Percentiles rank a stretch among this genome's conserved stretches.
phyloP scores from a whole-genome alignment of 495 filamentous ascomycete genomes.

The Chaetomidium leptoderma region DNA sequence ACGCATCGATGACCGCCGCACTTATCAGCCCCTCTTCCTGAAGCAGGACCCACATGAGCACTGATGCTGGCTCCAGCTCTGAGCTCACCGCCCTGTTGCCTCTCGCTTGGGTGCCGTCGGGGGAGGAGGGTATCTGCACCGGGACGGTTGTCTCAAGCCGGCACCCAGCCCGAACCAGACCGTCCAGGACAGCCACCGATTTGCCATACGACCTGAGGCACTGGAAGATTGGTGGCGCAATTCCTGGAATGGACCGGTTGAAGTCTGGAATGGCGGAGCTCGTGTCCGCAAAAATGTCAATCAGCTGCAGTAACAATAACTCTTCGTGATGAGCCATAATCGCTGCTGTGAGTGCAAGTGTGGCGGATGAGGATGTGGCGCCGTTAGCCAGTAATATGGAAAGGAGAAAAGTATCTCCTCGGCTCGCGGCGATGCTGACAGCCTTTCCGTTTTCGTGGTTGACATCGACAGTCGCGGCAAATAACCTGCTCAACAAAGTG shows the following conservation, averaged over 20 bases:
- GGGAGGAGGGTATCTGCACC: slow-evolving; percentile 18
- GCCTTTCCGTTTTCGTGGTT: slow-evolving; percentile 43
- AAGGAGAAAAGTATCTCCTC: slow-evolving; percentile 36
- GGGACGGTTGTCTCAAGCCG: slow-evolving; percentile 23
- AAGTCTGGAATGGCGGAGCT: slow-evolving; percentile 17
- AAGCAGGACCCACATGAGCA: slow-evolving; percentile 42
- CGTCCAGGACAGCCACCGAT: slow-evolving; percentile 24
- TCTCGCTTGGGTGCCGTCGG: background rate
- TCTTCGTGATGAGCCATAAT: slow-evolving; percentile 29
- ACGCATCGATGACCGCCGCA: slow-evolving; percentile 31
- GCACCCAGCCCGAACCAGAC: slow-evolving; percentile 25
- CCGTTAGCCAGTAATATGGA: slow-evolving; percentile 32
- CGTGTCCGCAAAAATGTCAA: slow-evolving; percentile 19
- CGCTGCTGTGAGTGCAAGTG: slow-evolving; percentile 35
- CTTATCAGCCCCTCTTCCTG: slow-evolving; percentile 38
- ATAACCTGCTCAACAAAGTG: slow-evolving; percentile 33
- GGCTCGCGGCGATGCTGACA: slow-evolving; percentile 35
- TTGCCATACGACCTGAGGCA: slow-evolving; percentile 28
- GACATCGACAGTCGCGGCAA: slow-evolving; percentile 37
- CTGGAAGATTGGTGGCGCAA: slow-evolving; percentile 24
- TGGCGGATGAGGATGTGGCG: slow-evolving; percentile 32
- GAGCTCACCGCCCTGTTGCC: slow-evolving; percentile 23
- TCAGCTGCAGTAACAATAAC: slow-evolving; percentile 15
- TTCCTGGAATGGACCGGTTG: slow-evolving; percentile 24
- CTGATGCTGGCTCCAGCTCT: slow-evolving; percentile 33